Conservation (phyloP, 2,329 filamentous ascomycete genomes). For the Fusarium sp. region DNA sequence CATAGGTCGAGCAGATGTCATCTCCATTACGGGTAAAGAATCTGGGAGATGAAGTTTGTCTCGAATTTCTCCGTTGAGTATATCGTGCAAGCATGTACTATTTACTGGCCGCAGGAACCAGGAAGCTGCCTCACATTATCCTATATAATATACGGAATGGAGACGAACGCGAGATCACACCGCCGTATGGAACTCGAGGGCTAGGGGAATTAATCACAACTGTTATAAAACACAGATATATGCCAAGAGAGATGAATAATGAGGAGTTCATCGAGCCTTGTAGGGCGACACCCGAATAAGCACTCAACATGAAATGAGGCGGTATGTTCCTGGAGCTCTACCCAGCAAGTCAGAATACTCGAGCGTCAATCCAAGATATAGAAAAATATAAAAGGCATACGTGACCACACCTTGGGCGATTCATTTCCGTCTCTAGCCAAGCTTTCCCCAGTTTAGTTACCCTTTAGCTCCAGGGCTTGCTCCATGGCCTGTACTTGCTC, state of each 20-base stretch:
- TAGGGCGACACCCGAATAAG: slow-evolving; percentile 13
- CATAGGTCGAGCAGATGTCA: slow-evolving; percentile 33
- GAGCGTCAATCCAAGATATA: too few species aligned
- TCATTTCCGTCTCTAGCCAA: not conserved
- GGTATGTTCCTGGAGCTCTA: too few species aligned
- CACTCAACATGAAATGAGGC: slow-evolving; percentile 5
- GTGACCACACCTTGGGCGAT: not conserved
- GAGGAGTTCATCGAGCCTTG: slow-evolving; percentile 34
- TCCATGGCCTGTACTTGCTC: not conserved
- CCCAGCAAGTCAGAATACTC: not conserved
- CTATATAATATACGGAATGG: slow-evolving; percentile 51
- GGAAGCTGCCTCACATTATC: slow-evolving; percentile 35
- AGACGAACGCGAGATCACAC: slow-evolving; percentile 44
- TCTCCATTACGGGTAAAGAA: slow-evolving; percentile 2
- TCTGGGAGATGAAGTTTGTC: slow-evolving; percentile 54
- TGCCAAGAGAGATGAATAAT: slow-evolving; percentile 8
- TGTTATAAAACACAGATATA: slow-evolving; percentile 43
- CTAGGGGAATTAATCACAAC: slow-evolving; percentile 31
- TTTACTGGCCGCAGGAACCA: slow-evolving; percentile 19
- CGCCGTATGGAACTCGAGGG: slow-evolving; percentile 13
- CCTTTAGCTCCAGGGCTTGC: too few species aligned
- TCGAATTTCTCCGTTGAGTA: slow-evolving; percentile 46
- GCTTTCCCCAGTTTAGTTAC: not conserved
- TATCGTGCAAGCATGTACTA: slow-evolving; percentile 48
- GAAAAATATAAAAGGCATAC: not conserved